Conservation (phyloP, 441 rosid genomes). For the Bocquillonia castaneifolia region DNA sequence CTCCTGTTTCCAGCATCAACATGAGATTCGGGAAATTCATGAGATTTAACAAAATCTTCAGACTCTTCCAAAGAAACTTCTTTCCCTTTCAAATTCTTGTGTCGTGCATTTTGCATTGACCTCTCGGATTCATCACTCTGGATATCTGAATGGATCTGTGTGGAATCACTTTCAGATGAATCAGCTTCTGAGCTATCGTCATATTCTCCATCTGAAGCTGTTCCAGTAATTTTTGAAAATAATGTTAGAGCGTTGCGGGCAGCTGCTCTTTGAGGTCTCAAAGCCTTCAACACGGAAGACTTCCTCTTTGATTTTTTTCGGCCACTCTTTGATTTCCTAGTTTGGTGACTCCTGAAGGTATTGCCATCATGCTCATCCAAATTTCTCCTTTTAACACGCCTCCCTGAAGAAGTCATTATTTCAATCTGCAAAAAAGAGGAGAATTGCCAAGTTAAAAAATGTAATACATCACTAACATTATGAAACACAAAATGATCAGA, state of each 20-base stretch:
- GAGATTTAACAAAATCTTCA: constrained; percentile 39
- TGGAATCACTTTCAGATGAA: constrained; percentile 67
- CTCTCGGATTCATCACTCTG: constrained; percentile 66
- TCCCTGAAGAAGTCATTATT: constrained; percentile 89
- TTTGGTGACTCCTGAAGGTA: constrained; percentile 37
- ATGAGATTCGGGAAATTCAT: constrained; percentile 42
- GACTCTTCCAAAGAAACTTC: constrained; percentile 46
- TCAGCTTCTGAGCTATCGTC: constrained; percentile 61
- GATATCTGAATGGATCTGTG: constrained; percentile 46
- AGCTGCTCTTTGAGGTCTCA: constrained; percentile 91
- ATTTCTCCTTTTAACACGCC: constrained; percentile 86
- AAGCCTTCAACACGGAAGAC: constrained; percentile 61
- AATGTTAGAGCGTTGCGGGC: constrained; percentile 88
- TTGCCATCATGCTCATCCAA: constrained; percentile 63
- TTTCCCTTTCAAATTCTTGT: constrained; percentile 64
- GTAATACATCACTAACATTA: constrained; percentile 5
- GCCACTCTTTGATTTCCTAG: constrained; percentile 52
- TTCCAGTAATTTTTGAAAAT: constrained; percentile 79
- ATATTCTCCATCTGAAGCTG: constrained; percentile 72
- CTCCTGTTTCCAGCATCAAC: constrained; percentile 44
- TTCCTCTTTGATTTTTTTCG: constrained; percentile 51
- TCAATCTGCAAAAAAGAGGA: constrained; percentile 41
- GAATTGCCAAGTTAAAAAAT: constrained; percentile 13
- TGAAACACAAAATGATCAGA: constrained; percentile 1
- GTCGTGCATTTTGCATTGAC: constrained; percentile 45